Evolutionary conservation across 305 asterid species (phyloP).

Genomic region (Ajuga reptans): DNA sequence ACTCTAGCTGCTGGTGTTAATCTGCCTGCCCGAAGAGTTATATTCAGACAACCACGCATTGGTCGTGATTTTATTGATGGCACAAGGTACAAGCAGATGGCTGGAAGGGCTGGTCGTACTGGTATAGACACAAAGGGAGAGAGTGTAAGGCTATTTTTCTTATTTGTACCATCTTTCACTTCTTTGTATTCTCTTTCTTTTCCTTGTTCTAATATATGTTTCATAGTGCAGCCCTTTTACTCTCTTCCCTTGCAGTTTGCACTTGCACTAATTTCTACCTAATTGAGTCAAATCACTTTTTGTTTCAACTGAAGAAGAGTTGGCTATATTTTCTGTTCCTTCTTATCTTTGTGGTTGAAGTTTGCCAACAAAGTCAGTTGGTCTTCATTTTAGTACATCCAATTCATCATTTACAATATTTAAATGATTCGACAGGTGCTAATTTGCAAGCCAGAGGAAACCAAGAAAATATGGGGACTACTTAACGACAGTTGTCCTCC

Average conservation of each 20-base stretch:
- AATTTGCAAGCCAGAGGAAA: slow-evolving; percentile 88
- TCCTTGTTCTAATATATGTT: slow-evolving; percentile 15
- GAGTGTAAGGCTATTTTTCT: slow-evolving; percentile 55
- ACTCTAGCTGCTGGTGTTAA: slow-evolving; percentile 99
- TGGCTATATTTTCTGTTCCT: not conserved
- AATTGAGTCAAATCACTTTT: not conserved
- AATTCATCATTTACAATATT: slow-evolving; percentile 15
- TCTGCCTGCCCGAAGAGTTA: slow-evolving; percentile 97
- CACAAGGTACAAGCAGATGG: slow-evolving; percentile 92
- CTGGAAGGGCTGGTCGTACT: slow-evolving; percentile 99
- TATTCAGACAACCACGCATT: slow-evolving; percentile 95
- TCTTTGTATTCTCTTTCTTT: slow-evolving; percentile 9
- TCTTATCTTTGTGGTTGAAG: slow-evolving; percentile 8
- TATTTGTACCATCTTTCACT: too few species aligned
- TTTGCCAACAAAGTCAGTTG: not conserved
- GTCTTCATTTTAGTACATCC: slow-evolving; percentile 14
- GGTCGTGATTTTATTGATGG: slow-evolving; percentile 98
- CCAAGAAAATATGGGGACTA: slow-evolving; percentile 63
- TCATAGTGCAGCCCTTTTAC: not conserved
- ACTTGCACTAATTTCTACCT: slow-evolving; percentile 8
- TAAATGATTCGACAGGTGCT: slow-evolving; percentile 48
- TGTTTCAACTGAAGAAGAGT: not conserved
- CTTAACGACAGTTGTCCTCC: slow-evolving; percentile 88
- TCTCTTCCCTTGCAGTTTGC: slow-evolving; percentile 1
- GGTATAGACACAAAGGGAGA: slow-evolving; percentile 99